Base-by-base conservation (phyloP, 176 grass and related monocot genomes). In the Musa acuminata region DNA sequence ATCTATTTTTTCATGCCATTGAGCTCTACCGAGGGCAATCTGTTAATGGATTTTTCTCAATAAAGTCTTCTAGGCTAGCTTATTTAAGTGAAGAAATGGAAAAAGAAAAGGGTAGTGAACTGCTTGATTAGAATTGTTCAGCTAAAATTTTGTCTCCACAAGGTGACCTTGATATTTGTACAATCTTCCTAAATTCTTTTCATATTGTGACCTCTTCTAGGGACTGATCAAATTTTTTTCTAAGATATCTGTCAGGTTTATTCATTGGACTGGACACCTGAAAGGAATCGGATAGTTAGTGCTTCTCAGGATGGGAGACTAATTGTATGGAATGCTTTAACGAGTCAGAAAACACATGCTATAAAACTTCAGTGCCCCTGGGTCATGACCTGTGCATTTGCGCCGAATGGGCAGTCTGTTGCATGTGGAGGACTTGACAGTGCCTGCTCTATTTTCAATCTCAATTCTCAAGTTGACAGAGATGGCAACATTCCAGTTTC, bases 311-410 rank as follows among this genome's bases (percentile, higher is more conserved):
- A 99, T 85, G 95, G 95, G 72, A 87, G 90, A 77, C 53, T 99
- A 77, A 99, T 99, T 77, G 90, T 99, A 73, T 99, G 95, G 95
- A 99, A 99, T 87, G 95, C 95, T 73, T 85, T 99, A 76, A 99
- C 95, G 21, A 99, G 95, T 73, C 95, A 99, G 69, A 99, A 99
- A 78, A 99, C 95, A 77, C 95, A 99, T 84, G 90, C 95, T 49
- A 99, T 99, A 87, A 99, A 94, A 75, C 78, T 99, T 71, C 87
- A 89, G 25, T 99, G 95, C 53, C 86, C 95, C 78, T 99, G 95
- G 95, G 90, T 99, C 67, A 99, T 91, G 95, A 87, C 95, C 2
- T 99, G 95, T 85, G 88, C 95, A 13, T 94, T 94, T 87, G 95
- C 90, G 26, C 88, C 95, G 14, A 99, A 91, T 80, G 90, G 95